Conservation (phyloP, 345 rosid species). For the Eucalyptus caleyi region DNA sequence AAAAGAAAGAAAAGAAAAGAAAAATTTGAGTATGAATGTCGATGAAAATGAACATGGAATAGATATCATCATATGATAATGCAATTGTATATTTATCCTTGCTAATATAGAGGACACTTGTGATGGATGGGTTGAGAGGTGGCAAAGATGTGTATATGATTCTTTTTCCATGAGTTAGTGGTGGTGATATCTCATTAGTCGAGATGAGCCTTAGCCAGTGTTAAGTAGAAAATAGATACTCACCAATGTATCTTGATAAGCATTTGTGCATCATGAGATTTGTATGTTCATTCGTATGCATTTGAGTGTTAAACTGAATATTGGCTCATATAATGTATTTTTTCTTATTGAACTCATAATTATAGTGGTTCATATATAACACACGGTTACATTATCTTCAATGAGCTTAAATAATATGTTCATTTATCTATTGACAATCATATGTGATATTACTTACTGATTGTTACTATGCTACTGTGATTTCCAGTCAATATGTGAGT, state of each 20-base stretch:
- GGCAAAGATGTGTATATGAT: neutral
- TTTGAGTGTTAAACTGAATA: neutral
- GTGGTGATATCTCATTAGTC: neutral
- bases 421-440: neutral
- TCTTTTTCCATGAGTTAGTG: neutral
- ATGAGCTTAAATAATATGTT: neutral
- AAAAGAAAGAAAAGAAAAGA: neutral
- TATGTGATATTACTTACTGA: neutral
- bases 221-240: neutral
- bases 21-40: neutral
- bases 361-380: neutral
- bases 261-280: neutral
- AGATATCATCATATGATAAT: no score
- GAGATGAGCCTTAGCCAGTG: neutral
- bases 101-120: neutral
- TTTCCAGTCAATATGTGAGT: neutral
- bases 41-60: neutral
- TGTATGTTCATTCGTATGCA: neutral
- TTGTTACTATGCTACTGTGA: neutral
- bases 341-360: neutral
- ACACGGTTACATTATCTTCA: neutral
- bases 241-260: neutral
- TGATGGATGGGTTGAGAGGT: neutral
- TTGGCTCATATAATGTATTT: neutral
- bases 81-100: neutral